Evolutionary conservation across 768 basidiomycete genomes (phyloP), one percentile per base, ranked within the genome.

Genomic region (Coprinellus micaceus): DNA sequence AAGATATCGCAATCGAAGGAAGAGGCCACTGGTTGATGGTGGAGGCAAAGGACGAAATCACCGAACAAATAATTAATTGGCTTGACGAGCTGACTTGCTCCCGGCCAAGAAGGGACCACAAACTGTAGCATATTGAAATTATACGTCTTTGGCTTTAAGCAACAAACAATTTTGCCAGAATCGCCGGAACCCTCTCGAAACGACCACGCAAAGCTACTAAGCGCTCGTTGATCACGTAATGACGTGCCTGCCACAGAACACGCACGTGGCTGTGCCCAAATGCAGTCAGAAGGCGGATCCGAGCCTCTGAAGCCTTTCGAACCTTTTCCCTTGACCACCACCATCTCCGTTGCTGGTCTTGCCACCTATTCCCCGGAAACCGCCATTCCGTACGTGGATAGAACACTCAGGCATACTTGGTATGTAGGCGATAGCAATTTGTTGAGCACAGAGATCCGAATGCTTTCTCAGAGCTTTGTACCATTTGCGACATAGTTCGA

Each of bases 11-110:
- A 10, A 56, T 89, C 10, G 77, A 84, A 48, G 82, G 75, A 10
- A 71, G 66, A 24, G 85, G 86, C 1, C 88, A 89, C 64, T 91
- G 88, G 87, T 46, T 90, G 1, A 77, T 88, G 82, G 56, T 84
- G 1, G 82, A 89, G 62, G 80, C 81, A 22, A 76, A 77, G 33
- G 79, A 86, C 43, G 74, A 74, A 24, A 74, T 89, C 29, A 81
- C 80, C 1, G 64, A 77, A 6, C 74, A 62, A 45, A 71, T 84
- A n/a, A 53, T 74, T 4, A 67, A 67, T 39, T 85, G 82, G 82
- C 64, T 84, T 13, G 66, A 69, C 43, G 64, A 67, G 19, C 59
- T 77, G 48, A 67, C 67, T 0, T 68, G 65, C 25, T 57, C 64
- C 24, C 55, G 61, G 26, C 48, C 48, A 39, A 9, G 25, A 17